Evolutionary conservation across 257 asterid species (phyloP).

Genomic region (Marsdenia floribunda): DNA sequence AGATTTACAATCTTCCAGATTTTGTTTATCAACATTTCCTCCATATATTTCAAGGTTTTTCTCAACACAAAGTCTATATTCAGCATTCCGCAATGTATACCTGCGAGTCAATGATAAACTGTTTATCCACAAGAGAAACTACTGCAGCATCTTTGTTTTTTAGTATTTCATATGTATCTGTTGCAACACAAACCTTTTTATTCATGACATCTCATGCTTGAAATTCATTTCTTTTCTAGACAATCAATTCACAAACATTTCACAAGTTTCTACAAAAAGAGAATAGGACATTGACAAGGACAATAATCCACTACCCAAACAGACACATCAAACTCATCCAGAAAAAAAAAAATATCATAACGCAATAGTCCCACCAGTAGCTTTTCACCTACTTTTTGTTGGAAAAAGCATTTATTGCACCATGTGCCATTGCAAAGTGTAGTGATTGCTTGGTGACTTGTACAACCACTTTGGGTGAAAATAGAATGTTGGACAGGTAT

Average conservation of each 20-base stretch:
- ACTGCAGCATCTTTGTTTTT: background rate
- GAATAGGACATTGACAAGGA: background rate
- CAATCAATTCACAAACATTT: background rate
- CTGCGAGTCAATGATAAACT: conserved; percentile 31
- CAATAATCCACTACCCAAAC: background rate
- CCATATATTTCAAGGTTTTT: conserved; percentile 69
- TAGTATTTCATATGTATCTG: background rate
- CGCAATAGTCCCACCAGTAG: background rate
- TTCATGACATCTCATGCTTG: background rate
- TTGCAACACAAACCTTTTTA: background rate
- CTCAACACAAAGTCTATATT: conserved; percentile 87
- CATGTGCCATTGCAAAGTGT: conserved; percentile 1
- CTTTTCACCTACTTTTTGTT: background rate
- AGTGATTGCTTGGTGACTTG: background rate
- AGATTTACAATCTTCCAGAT: conserved; percentile 29
- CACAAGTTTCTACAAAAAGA: background rate
- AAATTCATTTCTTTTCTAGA: background rate
- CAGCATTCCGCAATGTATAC: conserved; percentile 90
- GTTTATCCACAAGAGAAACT: background rate
- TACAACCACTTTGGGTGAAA: background rate
- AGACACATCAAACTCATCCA: background rate
- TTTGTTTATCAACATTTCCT: conserved; percentile 38
- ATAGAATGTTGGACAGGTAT: background rate
- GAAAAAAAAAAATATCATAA: background rate
- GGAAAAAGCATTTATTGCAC: background rate